Conservation (phyloP, 352 stramenopile genomes). For the Globisporangium nunn region DNA sequence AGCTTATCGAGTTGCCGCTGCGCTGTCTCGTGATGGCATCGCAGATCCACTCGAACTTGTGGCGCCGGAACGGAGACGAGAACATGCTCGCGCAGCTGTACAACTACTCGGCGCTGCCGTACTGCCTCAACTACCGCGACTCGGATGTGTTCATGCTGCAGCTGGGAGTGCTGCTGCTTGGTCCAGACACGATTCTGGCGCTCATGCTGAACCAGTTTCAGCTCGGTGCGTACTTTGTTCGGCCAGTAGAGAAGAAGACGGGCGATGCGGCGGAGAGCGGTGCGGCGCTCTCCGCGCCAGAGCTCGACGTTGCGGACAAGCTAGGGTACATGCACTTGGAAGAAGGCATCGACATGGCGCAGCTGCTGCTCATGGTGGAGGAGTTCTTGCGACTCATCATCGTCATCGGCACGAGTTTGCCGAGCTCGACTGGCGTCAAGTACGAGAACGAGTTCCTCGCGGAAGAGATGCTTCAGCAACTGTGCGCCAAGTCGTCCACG, state of each 20-base stretch:
- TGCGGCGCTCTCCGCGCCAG: conserved; percentile 6
- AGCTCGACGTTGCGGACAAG: conserved; percentile 9
- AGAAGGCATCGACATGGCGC: conserved; percentile 60
- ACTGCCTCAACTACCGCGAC: conserved; percentile 84
- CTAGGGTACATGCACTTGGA: conserved; percentile 45
- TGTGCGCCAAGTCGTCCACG: conserved; percentile 67
- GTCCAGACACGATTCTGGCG: conserved; percentile 51
- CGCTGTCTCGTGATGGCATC: conserved; percentile 81
- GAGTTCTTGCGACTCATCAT: conserved; percentile 81
- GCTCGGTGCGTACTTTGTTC: conserved; percentile 57
- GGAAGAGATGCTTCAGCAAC: conserved; percentile 83
- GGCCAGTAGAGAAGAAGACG: conserved; percentile 1
- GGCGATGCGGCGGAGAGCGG: background rate
- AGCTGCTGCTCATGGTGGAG: conserved; percentile 73
- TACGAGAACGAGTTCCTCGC: conserved; percentile 73
- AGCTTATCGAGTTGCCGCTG: conserved; percentile 75
- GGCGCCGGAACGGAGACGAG: conserved; percentile 83
- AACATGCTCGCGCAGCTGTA: conserved; percentile 88
- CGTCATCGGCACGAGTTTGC: conserved; percentile 66
- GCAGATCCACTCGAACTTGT: conserved; percentile 85
- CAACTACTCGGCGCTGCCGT: conserved; percentile 85
- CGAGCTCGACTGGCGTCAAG: conserved; percentile 36
- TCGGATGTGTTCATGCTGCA: conserved; percentile 77
- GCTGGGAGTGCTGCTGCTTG: conserved; percentile 56
- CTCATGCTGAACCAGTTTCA: conserved; percentile 78